phyloP scores from a whole-genome alignment of 768 basidiomycete genomes.

The Suillus ampliporus region DNA sequence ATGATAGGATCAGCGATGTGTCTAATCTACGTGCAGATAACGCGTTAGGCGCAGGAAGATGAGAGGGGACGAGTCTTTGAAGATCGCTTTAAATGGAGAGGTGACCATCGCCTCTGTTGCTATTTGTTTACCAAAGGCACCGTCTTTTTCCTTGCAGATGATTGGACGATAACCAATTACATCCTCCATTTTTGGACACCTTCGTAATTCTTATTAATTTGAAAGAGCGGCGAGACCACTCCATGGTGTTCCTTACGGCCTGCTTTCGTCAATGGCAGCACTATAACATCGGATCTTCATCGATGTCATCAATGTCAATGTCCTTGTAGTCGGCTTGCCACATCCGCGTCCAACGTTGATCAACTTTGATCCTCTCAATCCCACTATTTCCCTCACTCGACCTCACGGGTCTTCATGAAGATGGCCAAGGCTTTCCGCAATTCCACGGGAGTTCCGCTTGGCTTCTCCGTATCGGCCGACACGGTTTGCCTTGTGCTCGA shows the following conservation, averaged over 20 bases:
- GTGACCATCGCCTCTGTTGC: constrained; percentile 26
- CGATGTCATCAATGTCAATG: not conserved
- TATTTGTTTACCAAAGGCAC: constrained; percentile 27
- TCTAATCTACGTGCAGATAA: constrained; percentile 13
- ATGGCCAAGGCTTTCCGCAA: not conserved
- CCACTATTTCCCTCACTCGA: not conserved
- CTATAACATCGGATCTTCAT: not conserved
- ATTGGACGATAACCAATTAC: constrained; percentile 39
- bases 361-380: too few species aligned
- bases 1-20: constrained; percentile 3
- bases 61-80: constrained; percentile 16
- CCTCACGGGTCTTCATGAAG: not conserved
- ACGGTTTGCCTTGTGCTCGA: too few species aligned
- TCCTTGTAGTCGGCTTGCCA: not conserved
- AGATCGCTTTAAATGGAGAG: constrained; percentile 29
- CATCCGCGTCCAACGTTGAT: not conserved
- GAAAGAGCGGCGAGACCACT: not conserved
- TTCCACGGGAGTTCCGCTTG: not conserved
- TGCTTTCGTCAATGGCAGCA: not conserved
- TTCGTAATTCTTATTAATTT: not conserved
- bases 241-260: not conserved
- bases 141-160: constrained; percentile 6
- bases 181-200: not conserved
- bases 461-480: constrained; percentile 4
- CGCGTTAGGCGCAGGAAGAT: constrained; percentile 7